phyloP scores from a whole-genome alignment of 108 stramenopile species.

The Epipyxis sp. region DNA sequence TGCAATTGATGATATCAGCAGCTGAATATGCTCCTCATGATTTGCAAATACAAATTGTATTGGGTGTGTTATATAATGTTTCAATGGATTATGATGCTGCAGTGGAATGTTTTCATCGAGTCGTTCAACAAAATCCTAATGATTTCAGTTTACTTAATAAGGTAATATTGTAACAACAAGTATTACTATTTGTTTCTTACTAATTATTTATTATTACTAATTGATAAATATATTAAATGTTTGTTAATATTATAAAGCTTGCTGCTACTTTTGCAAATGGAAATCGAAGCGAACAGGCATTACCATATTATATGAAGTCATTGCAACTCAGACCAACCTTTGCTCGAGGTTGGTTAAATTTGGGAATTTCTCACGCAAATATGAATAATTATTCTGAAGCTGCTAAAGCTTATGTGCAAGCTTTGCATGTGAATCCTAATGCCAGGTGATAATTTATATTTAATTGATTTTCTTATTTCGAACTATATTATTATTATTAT shows the following conservation, averaged over 20 bases:
- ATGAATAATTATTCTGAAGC: slow-evolving; percentile 77
- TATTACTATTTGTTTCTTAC: neutral
- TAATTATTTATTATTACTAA: neutral
- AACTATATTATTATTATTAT: too few relatives aligned
- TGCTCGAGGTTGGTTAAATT: slow-evolving; percentile 90
- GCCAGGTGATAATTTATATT: too few relatives aligned
- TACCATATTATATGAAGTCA: slow-evolving; percentile 71
- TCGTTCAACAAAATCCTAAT: slow-evolving; percentile 56
- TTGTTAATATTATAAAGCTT: slow-evolving; percentile 76
- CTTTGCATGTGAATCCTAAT: slow-evolving; percentile 77
- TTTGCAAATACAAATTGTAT: too few relatives aligned
- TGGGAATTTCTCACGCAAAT: slow-evolving; percentile 87
- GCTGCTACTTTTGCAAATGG: slow-evolving; percentile 94
- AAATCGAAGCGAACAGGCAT: slow-evolving; percentile 73
- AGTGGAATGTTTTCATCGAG: slow-evolving; percentile 66
- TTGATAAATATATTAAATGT: too few relatives aligned
- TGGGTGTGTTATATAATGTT: slow-evolving; percentile 89
- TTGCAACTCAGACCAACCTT: slow-evolving; percentile 81
- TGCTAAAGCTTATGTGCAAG: slow-evolving; percentile 82
- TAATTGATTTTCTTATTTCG: too few relatives aligned
- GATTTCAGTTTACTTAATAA: neutral
- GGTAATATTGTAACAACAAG: neutral
- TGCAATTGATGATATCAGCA: too few relatives aligned
- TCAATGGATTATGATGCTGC: slow-evolving; percentile 79
- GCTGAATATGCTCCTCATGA: too few relatives aligned